Percentiles rank a stretch among this genome's conserved stretches.
phyloP scores from a whole-genome alignment of 345 rosid genomes.

The Populus davidiana region DNA sequence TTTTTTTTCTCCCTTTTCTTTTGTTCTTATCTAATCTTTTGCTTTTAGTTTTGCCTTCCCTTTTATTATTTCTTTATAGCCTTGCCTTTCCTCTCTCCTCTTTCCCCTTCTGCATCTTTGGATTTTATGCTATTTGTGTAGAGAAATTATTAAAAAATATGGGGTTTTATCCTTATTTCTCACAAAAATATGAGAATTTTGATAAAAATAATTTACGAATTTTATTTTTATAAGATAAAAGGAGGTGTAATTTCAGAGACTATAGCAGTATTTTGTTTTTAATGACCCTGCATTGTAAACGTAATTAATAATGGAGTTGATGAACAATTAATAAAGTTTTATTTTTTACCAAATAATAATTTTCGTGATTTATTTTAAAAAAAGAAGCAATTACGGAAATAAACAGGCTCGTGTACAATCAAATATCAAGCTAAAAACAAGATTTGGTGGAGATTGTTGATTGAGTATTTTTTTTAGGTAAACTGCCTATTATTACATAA shows the following conservation, averaged over 20 bases:
- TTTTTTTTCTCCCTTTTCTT: neutral
- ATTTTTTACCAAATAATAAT: no score
- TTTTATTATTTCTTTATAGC: neutral
- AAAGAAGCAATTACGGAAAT: no score
- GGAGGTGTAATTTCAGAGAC: neutral
- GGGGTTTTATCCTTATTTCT: no score
- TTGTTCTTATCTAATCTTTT: slow-evolving; percentile 18
- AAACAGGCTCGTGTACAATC: neutral
- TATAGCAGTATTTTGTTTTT: no score
- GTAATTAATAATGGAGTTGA: no score
- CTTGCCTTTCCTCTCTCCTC: neutral
- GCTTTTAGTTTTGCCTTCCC: neutral
- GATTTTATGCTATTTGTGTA: neutral
- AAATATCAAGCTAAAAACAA: neutral
- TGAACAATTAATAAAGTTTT: no score
- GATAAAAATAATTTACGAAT: no score
- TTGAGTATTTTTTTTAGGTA: neutral
- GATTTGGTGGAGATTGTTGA: neutral
- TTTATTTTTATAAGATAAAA: no score
- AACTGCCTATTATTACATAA: neutral
- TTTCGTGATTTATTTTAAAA: no score
- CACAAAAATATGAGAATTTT: no score
- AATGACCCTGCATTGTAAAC: no score
- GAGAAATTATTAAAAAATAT: no score
- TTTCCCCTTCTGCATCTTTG: neutral